phyloP scores from a whole-genome alignment of 306 rosid species.

The Prunus salicina region DNA sequence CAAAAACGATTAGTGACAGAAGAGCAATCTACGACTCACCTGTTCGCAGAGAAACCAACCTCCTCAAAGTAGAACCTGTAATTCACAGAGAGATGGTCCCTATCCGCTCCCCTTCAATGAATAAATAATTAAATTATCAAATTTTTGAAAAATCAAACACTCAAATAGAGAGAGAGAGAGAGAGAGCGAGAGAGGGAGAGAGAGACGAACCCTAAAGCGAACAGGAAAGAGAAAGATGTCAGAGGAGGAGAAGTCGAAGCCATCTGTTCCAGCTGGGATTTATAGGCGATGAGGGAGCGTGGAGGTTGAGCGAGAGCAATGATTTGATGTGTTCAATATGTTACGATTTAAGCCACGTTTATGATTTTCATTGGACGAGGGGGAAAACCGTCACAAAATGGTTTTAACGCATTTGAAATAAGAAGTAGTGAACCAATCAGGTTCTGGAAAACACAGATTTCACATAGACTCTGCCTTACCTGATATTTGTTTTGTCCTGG shows the following conservation, averaged over 20 bases:
- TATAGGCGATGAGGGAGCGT: neutral
- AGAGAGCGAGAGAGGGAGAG: neutral
- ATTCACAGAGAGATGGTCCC: neutral
- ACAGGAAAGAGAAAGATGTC: constrained; percentile 17
- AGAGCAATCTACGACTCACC: neutral
- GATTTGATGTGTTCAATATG: neutral
- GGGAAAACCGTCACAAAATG: neutral
- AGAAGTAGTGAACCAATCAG: neutral
- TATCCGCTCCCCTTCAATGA: constrained; percentile 4
- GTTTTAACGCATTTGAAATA: neutral
- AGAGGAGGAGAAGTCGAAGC: constrained; percentile 8
- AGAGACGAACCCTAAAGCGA: constrained; percentile 21
- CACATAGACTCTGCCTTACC: neutral
- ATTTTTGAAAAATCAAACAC: neutral
- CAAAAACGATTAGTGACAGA: neutral
- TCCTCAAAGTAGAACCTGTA: neutral
- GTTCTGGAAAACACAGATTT: neutral
- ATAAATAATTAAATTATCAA: neutral
- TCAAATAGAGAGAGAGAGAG: neutral
- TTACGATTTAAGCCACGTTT: neutral
- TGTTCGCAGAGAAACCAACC: neutral
- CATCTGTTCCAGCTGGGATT: neutral
- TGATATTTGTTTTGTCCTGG: neutral
- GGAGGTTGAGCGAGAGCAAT: neutral
- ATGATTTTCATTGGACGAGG: neutral